These are phyloP conservation scores for Ambrosia artemisiifolia DNA, from an alignment of 129 eudicot genomes.

Conservation along the genomic window DNA sequence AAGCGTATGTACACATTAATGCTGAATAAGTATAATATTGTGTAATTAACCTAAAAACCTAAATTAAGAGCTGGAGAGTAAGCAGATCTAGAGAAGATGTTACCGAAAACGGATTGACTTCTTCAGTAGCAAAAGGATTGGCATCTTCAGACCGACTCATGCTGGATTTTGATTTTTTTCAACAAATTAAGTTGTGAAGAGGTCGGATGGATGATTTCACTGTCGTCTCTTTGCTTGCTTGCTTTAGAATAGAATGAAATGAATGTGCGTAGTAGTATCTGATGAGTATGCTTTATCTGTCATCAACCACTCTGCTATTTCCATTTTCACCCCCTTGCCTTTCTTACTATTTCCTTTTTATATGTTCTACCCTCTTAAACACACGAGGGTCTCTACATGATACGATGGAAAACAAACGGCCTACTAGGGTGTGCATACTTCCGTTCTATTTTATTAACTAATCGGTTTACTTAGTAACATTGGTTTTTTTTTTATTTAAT, in stretches of 20 bases:
- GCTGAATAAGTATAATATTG: background rate
- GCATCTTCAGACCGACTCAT: slow-evolving; percentile 71
- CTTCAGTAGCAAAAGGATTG: slow-evolving; percentile 69
- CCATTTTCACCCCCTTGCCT: background rate
- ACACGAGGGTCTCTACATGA: no score
- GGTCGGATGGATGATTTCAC: no score
- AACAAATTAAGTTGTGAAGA: slow-evolving; percentile 2
- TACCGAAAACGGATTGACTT: slow-evolving; percentile 98
- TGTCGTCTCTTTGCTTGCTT: no score
- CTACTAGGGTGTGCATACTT: no score
- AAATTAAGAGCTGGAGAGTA: slow-evolving; percentile 28
- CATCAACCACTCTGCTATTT: background rate
- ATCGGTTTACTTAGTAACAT: no score
- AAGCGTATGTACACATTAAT: background rate
- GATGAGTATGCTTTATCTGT: background rate
- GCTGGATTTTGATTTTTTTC: slow-evolving; percentile 19
- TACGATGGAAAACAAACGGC: no score
- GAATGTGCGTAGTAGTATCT: slow-evolving; percentile 8
- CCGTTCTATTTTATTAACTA: no score
- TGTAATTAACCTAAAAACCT: background rate
- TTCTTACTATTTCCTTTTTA: background rate
- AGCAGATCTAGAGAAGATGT: slow-evolving; percentile 43
- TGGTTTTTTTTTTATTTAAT: no score
- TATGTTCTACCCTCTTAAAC: no score
- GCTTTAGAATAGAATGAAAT: no score